These are phyloP conservation scores for Filobasidium floriforme DNA, from an alignment of 768 basidiomycete genomes.

Conservation along the genomic window DNA sequence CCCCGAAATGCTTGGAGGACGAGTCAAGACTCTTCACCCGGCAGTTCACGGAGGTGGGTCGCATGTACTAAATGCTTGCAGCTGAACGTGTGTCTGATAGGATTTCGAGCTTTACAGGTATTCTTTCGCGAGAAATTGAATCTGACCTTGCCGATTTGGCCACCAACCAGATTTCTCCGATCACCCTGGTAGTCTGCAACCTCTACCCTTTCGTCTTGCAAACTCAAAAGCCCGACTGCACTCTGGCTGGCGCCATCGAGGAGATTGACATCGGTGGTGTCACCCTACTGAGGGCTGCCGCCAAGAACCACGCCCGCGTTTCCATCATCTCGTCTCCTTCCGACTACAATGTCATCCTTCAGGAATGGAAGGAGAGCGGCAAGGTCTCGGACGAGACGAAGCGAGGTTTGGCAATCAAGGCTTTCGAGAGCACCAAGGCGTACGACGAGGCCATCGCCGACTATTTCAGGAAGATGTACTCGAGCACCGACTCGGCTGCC, in stretches of 20 bases:
- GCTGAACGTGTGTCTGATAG: neutral
- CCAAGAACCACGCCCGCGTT: slow-evolving; percentile 93
- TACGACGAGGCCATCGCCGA: slow-evolving; percentile 94
- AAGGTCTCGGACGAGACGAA: slow-evolving; percentile 64
- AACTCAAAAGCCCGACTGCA: slow-evolving; percentile 70
- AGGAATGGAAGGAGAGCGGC: slow-evolving; percentile 65
- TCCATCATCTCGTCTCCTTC: slow-evolving; percentile 55
- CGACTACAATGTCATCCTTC: slow-evolving; percentile 76
- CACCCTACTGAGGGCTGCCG: slow-evolving; percentile 90
- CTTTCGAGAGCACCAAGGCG: slow-evolving; percentile 89
- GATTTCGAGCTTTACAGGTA: slow-evolving; percentile 53
- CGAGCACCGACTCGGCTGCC: slow-evolving; percentile 58
- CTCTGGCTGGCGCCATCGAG: slow-evolving; percentile 84
- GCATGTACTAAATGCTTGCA: neutral
- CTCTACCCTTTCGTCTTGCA: slow-evolving; percentile 94
- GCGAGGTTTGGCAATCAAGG: slow-evolving; percentile 82
- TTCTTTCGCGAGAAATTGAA: slow-evolving; percentile 82
- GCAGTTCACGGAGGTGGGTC: slow-evolving; percentile 86
- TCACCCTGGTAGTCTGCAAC: slow-evolving; percentile 97
- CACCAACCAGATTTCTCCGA: slow-evolving; percentile 76
- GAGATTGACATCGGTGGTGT: slow-evolving; percentile 99
- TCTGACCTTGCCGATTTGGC: slow-evolving; percentile 81
- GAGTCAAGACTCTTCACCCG: slow-evolving; percentile 97
- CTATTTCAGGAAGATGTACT: slow-evolving; percentile 95
- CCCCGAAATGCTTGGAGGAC: slow-evolving; percentile 96